These are phyloP conservation scores for Breynia disticha DNA, from an alignment of 441 rosid species.

Conservation along the genomic window DNA sequence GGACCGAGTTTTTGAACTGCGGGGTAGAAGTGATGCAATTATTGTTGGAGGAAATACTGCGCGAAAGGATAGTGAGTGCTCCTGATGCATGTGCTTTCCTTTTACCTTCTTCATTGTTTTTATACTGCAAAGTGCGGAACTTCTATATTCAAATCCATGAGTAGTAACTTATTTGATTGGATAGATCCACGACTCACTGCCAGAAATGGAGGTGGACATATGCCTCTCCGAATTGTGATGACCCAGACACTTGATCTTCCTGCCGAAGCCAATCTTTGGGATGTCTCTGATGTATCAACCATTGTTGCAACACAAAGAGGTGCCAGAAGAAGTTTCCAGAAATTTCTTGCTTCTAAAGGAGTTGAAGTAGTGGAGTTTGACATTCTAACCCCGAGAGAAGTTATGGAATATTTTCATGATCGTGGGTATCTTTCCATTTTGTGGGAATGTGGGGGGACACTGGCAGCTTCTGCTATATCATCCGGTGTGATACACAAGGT, in stretches of 20 bases:
- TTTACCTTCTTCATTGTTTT: background rate
- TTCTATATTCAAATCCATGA: constrained; percentile 1
- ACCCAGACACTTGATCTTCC: constrained; percentile 82
- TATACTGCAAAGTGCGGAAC: constrained; percentile 4
- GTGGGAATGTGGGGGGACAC: constrained; percentile 94
- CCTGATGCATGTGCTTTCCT: background rate
- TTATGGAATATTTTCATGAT: constrained; percentile 84
- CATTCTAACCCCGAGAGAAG: constrained; percentile 79
- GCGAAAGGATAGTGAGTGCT: constrained; percentile 64
- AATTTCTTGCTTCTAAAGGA: constrained; percentile 68
- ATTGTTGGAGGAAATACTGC: constrained; percentile 88
- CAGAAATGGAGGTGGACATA: constrained; percentile 79
- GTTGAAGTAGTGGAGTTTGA: constrained; percentile 95
- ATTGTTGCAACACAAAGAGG: constrained; percentile 85
- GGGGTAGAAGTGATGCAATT: constrained; percentile 84
- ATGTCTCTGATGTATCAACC: constrained; percentile 65
- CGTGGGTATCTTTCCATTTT: constrained; percentile 82
- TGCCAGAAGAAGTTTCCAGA: constrained; percentile 81
- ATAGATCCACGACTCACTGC: constrained; percentile 81
- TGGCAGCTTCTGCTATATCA: constrained; percentile 85
- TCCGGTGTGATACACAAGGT: constrained; percentile 88
- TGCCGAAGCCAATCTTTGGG: constrained; percentile 83
- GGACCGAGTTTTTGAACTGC: constrained; percentile 64
- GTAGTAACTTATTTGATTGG: constrained; percentile 11
- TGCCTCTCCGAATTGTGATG: constrained; percentile 74